Evolutionary conservation across 1,284 basidiomycete genomes (phyloP).

Genomic region (Rhodofomes roseus): DNA sequence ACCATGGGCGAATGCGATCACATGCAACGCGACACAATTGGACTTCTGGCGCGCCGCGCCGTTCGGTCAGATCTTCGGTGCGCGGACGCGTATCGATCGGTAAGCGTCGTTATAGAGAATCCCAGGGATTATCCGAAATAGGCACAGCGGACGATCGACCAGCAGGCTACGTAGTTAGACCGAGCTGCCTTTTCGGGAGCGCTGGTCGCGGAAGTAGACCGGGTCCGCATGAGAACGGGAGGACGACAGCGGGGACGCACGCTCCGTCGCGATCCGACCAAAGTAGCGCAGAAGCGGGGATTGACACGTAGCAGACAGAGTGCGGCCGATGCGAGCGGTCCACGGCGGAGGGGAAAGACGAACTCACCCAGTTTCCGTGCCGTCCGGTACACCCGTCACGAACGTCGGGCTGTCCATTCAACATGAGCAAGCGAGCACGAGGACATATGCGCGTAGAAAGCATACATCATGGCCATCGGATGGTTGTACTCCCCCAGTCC

Average conservation of each 20-base stretch:
- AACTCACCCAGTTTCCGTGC: conserved; percentile 84
- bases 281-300: not conserved
- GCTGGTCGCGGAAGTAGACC: conserved; percentile 17
- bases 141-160: not conserved
- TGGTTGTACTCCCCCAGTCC: conserved; percentile 73
- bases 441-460: conserved; percentile 7
- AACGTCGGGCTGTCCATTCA: conserved; percentile 68
- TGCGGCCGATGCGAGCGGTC: not conserved
- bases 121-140: not conserved
- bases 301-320: conserved; percentile 1
- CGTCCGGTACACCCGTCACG: conserved; percentile 87
- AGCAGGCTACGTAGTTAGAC: not conserved
- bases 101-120: not conserved
- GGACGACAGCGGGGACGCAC: conserved; percentile 5
- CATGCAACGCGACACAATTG: not conserved
- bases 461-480: conserved; percentile 88
- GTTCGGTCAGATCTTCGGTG: not conserved
- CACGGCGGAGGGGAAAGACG: not conserved
- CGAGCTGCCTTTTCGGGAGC: conserved; percentile 14
- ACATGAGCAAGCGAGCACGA: conserved; percentile 13
- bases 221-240: conserved; percentile 11
- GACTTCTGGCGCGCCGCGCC: not conserved
- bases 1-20: not conserved
- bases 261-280: not conserved
- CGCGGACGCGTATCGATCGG: not conserved